Conservation (phyloP, 495 filamentous ascomycete genomes). For the Rostrohypoxylon terebratum region DNA sequence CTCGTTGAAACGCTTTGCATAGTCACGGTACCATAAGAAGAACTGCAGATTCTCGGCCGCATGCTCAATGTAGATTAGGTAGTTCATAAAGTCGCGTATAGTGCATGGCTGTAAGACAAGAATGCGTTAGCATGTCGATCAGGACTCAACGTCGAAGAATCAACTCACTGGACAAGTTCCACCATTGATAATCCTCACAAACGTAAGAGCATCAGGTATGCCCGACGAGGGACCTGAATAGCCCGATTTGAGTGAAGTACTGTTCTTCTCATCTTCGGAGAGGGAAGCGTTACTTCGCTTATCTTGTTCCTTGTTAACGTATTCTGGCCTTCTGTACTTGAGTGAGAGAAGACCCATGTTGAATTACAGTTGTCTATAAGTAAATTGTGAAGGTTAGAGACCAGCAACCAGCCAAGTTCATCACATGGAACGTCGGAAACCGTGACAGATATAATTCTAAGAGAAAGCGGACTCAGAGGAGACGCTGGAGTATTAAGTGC, state of each 20-base stretch:
- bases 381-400: background rate
- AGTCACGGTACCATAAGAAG: slow-evolving; percentile 79
- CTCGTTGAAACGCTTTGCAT: slow-evolving; percentile 67
- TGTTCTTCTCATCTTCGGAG: slow-evolving; percentile 35
- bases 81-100: slow-evolving; percentile 82
- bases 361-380: background rate
- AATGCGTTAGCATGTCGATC: background rate
- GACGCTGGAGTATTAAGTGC: background rate
- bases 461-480: background rate
- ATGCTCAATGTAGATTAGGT: slow-evolving; percentile 78
- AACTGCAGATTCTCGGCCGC: slow-evolving; percentile 84
- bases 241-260: slow-evolving; percentile 44
- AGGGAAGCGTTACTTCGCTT: slow-evolving; percentile 42
- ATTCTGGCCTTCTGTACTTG: slow-evolving; percentile 53
- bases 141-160: background rate
- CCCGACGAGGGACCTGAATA: slow-evolving; percentile 48
- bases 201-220: slow-evolving; percentile 75
- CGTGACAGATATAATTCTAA: background rate
- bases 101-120: slow-evolving; percentile 70
- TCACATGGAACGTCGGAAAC: background rate
- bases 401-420: background rate
- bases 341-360: slow-evolving; percentile 52
- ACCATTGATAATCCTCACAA: slow-evolving; percentile 77
- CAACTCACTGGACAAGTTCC: slow-evolving; percentile 78
- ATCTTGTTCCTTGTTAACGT: slow-evolving; percentile 50